These are phyloP conservation scores for Xylaria sp. DNA, from an alignment of 2,329 filamentous ascomycete genomes.

Conservation along the genomic window DNA sequence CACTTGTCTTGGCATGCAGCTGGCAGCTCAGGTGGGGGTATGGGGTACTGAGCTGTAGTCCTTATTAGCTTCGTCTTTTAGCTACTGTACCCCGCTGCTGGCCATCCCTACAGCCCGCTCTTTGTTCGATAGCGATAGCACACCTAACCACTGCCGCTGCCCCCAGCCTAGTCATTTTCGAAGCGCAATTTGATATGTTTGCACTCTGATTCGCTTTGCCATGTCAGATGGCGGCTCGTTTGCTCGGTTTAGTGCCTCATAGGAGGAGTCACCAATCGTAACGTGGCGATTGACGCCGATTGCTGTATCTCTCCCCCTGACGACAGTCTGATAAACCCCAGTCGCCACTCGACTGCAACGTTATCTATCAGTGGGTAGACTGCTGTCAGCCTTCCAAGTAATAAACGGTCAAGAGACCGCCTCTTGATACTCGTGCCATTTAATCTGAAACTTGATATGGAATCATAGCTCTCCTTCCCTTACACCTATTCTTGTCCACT, in stretches of 20 bases:
- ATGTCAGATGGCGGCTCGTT: constrained; percentile 15
- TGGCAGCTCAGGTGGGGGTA: too few relatives aligned
- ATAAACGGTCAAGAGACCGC: not conserved
- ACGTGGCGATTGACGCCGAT: constrained; percentile 14
- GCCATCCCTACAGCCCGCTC: too few relatives aligned
- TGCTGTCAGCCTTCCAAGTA: not conserved
- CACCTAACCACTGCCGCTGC: too few relatives aligned
- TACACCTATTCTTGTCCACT: not conserved
- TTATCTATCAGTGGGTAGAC: too few relatives aligned
- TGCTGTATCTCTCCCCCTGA: too few relatives aligned
- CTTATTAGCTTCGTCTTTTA: too few relatives aligned
- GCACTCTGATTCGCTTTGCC: constrained; percentile 26
- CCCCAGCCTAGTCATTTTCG: constrained; percentile 17
- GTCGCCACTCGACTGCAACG: not conserved
- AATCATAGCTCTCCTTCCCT: not conserved
- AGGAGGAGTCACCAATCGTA: constrained; percentile 11
- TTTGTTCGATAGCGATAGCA: too few relatives aligned
- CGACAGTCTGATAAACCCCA: not conserved
- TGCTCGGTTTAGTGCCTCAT: constrained; percentile 10
- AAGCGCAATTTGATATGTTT: constrained; percentile 21
- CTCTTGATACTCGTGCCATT: not conserved
- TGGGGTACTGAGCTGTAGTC: too few relatives aligned
- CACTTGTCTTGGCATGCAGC: too few relatives aligned
- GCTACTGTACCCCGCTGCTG: too few relatives aligned
- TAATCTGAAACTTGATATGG: not conserved